These are phyloP conservation scores for Chaetoceros tenuissimus DNA, from an alignment of 108 stramenopile species.

Conservation along the genomic window DNA sequence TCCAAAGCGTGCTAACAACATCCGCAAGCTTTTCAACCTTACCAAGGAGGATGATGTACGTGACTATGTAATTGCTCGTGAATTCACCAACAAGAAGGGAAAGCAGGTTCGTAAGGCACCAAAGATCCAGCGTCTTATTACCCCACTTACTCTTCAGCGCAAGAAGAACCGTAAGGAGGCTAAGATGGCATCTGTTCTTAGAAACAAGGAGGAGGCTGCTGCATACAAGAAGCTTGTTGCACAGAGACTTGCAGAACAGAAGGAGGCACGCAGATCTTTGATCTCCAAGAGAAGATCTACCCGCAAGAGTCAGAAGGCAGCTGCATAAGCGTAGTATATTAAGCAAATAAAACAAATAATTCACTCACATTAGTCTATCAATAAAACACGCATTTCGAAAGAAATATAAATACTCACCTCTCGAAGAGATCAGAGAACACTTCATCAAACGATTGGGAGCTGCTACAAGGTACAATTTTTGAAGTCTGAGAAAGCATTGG, in stretches of 20 bases:
- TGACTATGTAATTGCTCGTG: constrained; percentile 95
- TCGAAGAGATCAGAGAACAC: no score
- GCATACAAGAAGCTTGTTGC: constrained; percentile 96
- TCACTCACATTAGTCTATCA: no score
- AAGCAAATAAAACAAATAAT: constrained; percentile 3
- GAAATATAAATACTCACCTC: no score
- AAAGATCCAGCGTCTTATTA: constrained; percentile 99
- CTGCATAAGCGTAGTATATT: constrained; percentile 26
- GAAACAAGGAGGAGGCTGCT: constrained; percentile 87
- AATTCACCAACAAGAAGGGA: constrained; percentile 96
- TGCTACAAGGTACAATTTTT: no score
- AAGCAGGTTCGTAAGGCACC: constrained; percentile 87
- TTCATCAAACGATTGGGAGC: no score
- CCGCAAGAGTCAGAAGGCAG: constrained; percentile 71
- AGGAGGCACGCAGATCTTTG: constrained; percentile 90
- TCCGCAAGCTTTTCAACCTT: constrained; percentile 99
- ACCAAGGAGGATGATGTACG: constrained; percentile 99
- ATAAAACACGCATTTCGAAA: no score
- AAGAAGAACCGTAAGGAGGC: constrained; percentile 85
- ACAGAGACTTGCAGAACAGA: constrained; percentile 89
- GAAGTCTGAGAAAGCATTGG: no score
- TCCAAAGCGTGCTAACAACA: constrained; percentile 99
- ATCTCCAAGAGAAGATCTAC: constrained; percentile 97
- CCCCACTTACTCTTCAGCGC: constrained; percentile 92
- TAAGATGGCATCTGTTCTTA: constrained; percentile 60